Base-by-base conservation (phyloP, 192 early-diverging fungal species). In the Pecoramyces ruminantium region DNA sequence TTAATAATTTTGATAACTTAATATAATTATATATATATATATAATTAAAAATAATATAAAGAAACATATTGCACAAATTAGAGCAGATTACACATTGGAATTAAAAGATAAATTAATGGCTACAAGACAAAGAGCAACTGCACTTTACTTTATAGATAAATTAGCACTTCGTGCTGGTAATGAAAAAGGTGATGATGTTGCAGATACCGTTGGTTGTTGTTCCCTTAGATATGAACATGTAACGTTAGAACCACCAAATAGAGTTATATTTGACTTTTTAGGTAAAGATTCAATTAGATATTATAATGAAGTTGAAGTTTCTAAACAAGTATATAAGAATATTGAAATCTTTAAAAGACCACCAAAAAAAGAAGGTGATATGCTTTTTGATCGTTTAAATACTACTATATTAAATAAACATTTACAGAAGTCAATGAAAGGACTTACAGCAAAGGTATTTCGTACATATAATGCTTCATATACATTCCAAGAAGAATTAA, bases 221-320 rank as follows among this genome's bases (percentile, higher is more conserved):
- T 99, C 97, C 11, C 86, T 99, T 78, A 92, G 96, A 38, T 94
- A 86, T 81, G 96, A 99, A 85, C 96, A 99, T 82, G 88, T 99
- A 34, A 91, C 88, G 27, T 86, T 98, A 28, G 91, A 93, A 79
- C 86, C 93, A 38, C 95, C 95, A 38, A 95, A 93, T 84, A 93
- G 87, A 51, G 89, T 99, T 78, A 86, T 90, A 78, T 94, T 99
- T 87, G 97, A 99, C 84, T 99, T 99, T 83, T 86, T 98, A 83
- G 97, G 97, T 87, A 99, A 99, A 81, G 97, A 99, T 86, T 97
- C 95, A 27, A 98, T 99, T 81, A 92, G 96, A 38, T 99, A 95
- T 84, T 84, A 94, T 82, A 96, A 97, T 84, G 85, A 88, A 11
- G 93, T 97, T 14, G 87, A 91, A 79, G 95, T 98, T 12, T 93